Conservation (phyloP, 805 yeast genomes). For the Barnettozyma pratensis region DNA sequence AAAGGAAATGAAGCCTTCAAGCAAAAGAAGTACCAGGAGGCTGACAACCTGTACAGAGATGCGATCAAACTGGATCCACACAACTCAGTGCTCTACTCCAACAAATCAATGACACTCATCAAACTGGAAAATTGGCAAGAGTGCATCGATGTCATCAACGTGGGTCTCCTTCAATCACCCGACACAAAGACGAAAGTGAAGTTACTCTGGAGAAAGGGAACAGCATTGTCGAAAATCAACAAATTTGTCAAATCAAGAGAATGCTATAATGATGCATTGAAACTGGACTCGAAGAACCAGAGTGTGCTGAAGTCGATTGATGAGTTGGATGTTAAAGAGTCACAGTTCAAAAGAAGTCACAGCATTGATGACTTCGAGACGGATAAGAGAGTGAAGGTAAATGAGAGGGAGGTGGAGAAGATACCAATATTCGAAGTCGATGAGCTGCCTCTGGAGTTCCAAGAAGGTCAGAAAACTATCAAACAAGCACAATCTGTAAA, state of each 20-base stretch:
- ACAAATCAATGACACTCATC: conserved; percentile 61
- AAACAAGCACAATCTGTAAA: neutral
- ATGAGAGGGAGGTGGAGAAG: neutral
- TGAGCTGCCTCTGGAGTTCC: conserved; percentile 35
- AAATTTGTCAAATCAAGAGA: conserved; percentile 23
- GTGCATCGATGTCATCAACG: conserved; percentile 45
- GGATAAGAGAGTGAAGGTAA: conserved; percentile 25
- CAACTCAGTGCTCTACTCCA: conserved; percentile 58
- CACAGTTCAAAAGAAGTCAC: conserved; percentile 39
- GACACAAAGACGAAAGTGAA: conserved; percentile 37
- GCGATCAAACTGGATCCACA: conserved; percentile 46
- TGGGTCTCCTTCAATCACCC: conserved; percentile 36
- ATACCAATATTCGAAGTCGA: conserved; percentile 40
- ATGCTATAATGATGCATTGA: conserved; percentile 33
- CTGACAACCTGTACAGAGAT: conserved; percentile 48
- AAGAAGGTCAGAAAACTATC: neutral
- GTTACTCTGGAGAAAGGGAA: conserved; percentile 46
- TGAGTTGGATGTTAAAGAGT: conserved; percentile 28
- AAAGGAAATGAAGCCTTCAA: conserved; percentile 53
- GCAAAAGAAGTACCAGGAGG: conserved; percentile 38
- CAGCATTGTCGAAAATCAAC: conserved; percentile 32
- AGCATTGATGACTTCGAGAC: conserved; percentile 37
- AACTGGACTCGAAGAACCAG: conserved; percentile 36
- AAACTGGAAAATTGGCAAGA: conserved; percentile 43
- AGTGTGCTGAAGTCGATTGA: conserved; percentile 28